Evolutionary conservation across 2,329 filamentous ascomycete species (phyloP), one percentile per base, ranked within the genome.

Genomic region (Ophiosphaerella narmari): DNA sequence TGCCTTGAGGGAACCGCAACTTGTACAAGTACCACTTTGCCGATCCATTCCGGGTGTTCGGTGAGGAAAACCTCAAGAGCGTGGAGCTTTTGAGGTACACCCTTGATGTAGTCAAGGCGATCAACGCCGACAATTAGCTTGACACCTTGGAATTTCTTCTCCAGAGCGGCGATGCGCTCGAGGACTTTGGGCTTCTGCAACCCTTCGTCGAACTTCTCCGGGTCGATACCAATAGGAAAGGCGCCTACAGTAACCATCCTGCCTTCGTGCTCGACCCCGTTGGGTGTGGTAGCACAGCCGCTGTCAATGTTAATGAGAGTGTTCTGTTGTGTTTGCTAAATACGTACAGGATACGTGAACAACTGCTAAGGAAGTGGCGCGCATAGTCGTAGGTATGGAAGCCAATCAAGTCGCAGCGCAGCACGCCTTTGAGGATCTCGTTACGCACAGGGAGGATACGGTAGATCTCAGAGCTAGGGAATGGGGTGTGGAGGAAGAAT

Each of bases 371-470:
- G 78, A 97, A 99, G 76, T 99, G 94, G 44, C 94, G 85, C n/a
- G 92, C 93, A 69, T 99, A 99, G 77, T 97, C 93, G 77, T 97
- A 97, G 24, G 94, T 99, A 76, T 99, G 94, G 80, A 99, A 97
- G 29, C 94, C 94, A 68, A 97, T 91, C 52, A 99, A 79, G 71
- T 97, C 94, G 78, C 93, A 96, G 71, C 96, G 89, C 31, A 99
- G 81, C 34, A 97, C 86, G 48, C 94, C 92, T 41, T 88, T 82
- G 38, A 99, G 82, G 43, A 97, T 86, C 66, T 91, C 87, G 71
- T 96, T 91, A 56, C 94, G 86, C 26, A 97, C 93, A 1, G 94
- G 94, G 7, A 97, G 80, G 59, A 97, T 97, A 57, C 94, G 86
- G 77, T 97, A 97, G 68, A 97, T 96, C 75, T 97, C 93, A 63